A percentile compares a stretch with the other conserved stretches of the same genome.
phyloP scores from a whole-genome alignment of 148 eudicot species.

The Chenopodium quinoa region DNA sequence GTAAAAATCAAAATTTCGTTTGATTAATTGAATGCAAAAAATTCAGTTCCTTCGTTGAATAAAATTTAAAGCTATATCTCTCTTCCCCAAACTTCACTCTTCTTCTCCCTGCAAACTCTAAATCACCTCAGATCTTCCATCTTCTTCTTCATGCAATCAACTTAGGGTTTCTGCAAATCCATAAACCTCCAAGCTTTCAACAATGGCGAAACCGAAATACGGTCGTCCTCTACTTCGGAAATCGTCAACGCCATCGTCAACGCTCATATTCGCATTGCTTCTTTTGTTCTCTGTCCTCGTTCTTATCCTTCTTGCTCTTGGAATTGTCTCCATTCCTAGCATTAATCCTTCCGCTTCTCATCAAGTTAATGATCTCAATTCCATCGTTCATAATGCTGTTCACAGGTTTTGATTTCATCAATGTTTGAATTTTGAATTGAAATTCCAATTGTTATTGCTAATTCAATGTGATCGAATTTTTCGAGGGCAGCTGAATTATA shows the following conservation, averaged over 20 bases:
- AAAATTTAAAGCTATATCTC: not conserved
- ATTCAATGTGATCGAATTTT: not conserved
- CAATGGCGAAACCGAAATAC: constrained; percentile 65
- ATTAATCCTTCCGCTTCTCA: constrained; percentile 25
- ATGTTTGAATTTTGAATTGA: not conserved
- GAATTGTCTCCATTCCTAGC: constrained; percentile 57
- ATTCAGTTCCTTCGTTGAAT: not conserved
- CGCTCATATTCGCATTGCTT: constrained; percentile 44
- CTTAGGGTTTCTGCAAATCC: constrained; percentile 5
- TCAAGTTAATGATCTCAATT: constrained; percentile 57
- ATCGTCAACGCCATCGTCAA: constrained; percentile 48
- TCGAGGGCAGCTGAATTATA: too few species aligned
- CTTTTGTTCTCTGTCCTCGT: constrained; percentile 46
- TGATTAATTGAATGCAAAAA: not conserved
- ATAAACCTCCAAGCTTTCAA: constrained; percentile 14
- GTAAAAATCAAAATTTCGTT: too few species aligned
- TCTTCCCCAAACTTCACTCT: not conserved
- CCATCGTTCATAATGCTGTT: constrained; percentile 47
- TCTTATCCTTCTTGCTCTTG: constrained; percentile 58
- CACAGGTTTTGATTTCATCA: constrained; percentile 34
- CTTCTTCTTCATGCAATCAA: not conserved
- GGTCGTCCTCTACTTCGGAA: constrained; percentile 39
- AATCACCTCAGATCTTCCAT: not conserved
- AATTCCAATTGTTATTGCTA: not conserved
- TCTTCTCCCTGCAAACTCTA: not conserved